phyloP scores from a whole-genome alignment of 2,329 filamentous ascomycete genomes.

The Albifimbria verrucaria region DNA sequence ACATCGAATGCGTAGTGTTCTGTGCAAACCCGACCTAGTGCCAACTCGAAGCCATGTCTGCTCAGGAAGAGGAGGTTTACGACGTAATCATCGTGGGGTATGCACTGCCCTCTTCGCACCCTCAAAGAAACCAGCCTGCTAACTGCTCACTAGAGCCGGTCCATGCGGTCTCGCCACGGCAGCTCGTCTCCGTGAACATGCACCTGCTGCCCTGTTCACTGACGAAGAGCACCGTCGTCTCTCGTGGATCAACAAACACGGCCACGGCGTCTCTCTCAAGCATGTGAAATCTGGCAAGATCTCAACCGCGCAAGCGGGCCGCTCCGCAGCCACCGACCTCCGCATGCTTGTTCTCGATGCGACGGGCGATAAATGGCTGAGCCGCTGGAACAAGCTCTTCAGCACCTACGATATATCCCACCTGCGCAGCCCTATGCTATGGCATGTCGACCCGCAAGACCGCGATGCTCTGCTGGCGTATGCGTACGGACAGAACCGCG shows the following conservation, averaged over 20 bases:
- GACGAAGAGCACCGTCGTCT: slow-evolving; percentile 81
- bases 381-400: slow-evolving; percentile 69
- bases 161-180: slow-evolving; percentile 73
- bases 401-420: slow-evolving; percentile 65
- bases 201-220: slow-evolving; percentile 76
- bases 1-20: no score
- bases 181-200: slow-evolving; percentile 66
- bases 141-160: slow-evolving; percentile 52
- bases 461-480: slow-evolving; percentile 70
- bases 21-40: no score
- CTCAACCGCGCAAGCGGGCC: slow-evolving; percentile 7
- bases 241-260: slow-evolving; percentile 70
- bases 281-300: slow-evolving; percentile 31
- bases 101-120: no score
- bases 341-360: slow-evolving; percentile 65
- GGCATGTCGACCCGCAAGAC: slow-evolving; percentile 74
- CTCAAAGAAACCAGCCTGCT: no score
- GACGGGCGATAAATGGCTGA: slow-evolving; percentile 62
- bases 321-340: slow-evolving; percentile 18
- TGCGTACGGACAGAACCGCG: slow-evolving; percentile 58
- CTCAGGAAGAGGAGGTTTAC: slow-evolving; percentile 37
- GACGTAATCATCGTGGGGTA: slow-evolving; percentile 66
- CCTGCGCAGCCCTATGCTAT: slow-evolving; percentile 77
- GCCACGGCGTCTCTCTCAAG: slow-evolving; percentile 56
- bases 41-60: no score